Conservation (phyloP, 768 basidiomycete genomes). For the Hydnomerulius pinastri region DNA sequence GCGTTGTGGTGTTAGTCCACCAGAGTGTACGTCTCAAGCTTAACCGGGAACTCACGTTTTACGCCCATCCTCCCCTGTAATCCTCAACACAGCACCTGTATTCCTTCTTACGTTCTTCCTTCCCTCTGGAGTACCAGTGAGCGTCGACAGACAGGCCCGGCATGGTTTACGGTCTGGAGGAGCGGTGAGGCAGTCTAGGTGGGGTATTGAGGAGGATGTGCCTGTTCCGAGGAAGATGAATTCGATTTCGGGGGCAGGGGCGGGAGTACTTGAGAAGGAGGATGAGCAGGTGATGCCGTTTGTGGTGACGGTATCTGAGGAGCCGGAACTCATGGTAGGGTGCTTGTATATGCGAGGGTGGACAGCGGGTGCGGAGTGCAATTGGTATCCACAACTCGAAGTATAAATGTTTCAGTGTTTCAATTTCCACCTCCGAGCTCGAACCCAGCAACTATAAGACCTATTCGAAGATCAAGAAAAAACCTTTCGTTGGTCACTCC, state of each 20-base stretch:
- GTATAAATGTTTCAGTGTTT: too few relatives aligned
- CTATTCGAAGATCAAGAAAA: too few relatives aligned
- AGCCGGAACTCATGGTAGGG: conserved; percentile 1
- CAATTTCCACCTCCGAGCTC: too few relatives aligned
- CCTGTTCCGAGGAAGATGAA: conserved; percentile 85
- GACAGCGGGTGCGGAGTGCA: too few relatives aligned
- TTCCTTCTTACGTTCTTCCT: conserved; percentile 86
- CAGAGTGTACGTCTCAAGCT: conserved; percentile 11
- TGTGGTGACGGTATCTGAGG: background rate
- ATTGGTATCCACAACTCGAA: too few relatives aligned
- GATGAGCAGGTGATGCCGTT: background rate
- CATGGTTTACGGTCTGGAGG: conserved; percentile 55
- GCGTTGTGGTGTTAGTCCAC: background rate
- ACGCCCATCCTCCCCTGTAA: conserved; percentile 40
- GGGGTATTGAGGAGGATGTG: conserved; percentile 72
- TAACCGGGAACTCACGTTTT: conserved; percentile 46
- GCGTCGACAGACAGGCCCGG: conserved; percentile 66
- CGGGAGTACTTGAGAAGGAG: background rate
- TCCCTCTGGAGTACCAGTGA: conserved; percentile 66
- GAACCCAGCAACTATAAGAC: too few relatives aligned
- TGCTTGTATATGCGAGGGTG: background rate
- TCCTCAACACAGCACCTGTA: conserved; percentile 69
- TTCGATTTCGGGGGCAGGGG: conserved; percentile 41
- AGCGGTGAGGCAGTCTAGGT: conserved; percentile 73
- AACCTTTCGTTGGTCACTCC: too few relatives aligned